These are phyloP conservation scores for Vanrija humicola DNA, from an alignment of 1,284 basidiomycete species.

Conservation along the genomic window DNA sequence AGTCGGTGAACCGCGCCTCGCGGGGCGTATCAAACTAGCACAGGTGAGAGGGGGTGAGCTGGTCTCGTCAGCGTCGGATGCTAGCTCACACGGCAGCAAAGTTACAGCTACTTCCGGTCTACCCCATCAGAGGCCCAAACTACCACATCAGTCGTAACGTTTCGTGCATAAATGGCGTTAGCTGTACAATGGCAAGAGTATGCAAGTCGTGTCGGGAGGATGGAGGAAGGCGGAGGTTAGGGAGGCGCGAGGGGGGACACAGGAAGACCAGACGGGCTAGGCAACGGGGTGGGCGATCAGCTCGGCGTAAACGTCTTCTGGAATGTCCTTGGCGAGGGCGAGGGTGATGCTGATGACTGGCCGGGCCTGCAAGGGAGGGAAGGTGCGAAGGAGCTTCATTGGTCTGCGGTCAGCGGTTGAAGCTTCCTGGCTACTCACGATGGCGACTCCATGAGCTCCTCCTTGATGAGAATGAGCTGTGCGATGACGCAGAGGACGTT, in stretches of 20 bases:
- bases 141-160: background rate
- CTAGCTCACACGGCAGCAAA: too few relatives aligned
- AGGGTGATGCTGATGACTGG: constrained; percentile 88
- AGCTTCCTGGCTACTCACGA: constrained; percentile 57
- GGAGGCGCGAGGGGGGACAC: background rate
- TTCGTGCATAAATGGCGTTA: constrained; percentile 1
- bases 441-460: constrained; percentile 76
- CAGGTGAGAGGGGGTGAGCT: background rate
- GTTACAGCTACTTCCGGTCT: too few relatives aligned
- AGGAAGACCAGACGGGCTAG: background rate
- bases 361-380: constrained; percentile 82
- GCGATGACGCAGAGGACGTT: constrained; percentile 96
- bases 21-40: background rate
- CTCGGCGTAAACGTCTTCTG: constrained; percentile 81
- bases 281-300: constrained; percentile 71
- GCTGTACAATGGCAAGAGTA: background rate
- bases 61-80: too few relatives aligned
- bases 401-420: constrained; percentile 57
- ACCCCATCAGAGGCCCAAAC: too few relatives aligned
- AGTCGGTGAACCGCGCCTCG: background rate
- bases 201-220: background rate
- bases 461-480: constrained; percentile 81
- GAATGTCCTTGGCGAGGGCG: constrained; percentile 84
- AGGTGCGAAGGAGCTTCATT: constrained; percentile 90
- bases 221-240: background rate